A percentile compares a stretch with the other conserved stretches of the same genome.
Evolutionary conservation across 2,329 filamentous ascomycete species (phyloP).

Genomic region (Colletotrichum tropicale): DNA sequence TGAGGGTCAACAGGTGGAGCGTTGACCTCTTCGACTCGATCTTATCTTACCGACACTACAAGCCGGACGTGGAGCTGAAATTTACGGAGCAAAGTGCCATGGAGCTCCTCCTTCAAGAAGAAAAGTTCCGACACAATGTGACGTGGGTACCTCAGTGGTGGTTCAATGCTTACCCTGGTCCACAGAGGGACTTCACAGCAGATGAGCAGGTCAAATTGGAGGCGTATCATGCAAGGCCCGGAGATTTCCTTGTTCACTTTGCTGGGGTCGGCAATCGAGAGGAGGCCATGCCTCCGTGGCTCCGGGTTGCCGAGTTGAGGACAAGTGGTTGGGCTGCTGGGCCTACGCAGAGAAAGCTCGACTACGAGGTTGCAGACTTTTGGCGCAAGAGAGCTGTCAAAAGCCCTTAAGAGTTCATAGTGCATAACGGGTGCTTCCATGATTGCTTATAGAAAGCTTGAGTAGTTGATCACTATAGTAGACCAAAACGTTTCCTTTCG

Average conservation of each 20-base stretch:
- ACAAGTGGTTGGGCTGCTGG: background rate
- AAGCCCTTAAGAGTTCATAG: background rate
- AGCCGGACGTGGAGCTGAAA: conserved; percentile 11
- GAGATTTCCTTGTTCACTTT: background rate
- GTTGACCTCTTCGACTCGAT: conserved; percentile 22
- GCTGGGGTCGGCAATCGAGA: background rate
- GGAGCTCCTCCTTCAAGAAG: conserved; percentile 18
- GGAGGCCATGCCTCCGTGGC: background rate
- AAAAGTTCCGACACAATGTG: background rate
- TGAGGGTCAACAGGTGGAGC: conserved; percentile 19
- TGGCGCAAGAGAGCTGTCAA: background rate
- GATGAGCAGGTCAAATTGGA: background rate
- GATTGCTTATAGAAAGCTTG: background rate
- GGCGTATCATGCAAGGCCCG: background rate
- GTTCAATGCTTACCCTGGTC: conserved; percentile 22
- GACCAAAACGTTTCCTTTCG: background rate
- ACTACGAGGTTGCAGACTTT: background rate
- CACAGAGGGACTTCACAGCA: background rate
- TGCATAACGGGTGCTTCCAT: background rate
- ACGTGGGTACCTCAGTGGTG: conserved; percentile 21
- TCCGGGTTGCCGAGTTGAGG: background rate
- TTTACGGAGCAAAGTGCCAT: conserved; percentile 25
- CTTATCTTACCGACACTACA: conserved; percentile 18
- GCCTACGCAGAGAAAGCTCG: background rate
- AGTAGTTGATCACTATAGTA: background rate